Percentiles rank a stretch among this genome's conserved stretches.
These are phyloP conservation scores for Orbilia javanica DNA, from an alignment of 2,329 filamentous ascomycete genomes.

Conservation along the genomic window DNA sequence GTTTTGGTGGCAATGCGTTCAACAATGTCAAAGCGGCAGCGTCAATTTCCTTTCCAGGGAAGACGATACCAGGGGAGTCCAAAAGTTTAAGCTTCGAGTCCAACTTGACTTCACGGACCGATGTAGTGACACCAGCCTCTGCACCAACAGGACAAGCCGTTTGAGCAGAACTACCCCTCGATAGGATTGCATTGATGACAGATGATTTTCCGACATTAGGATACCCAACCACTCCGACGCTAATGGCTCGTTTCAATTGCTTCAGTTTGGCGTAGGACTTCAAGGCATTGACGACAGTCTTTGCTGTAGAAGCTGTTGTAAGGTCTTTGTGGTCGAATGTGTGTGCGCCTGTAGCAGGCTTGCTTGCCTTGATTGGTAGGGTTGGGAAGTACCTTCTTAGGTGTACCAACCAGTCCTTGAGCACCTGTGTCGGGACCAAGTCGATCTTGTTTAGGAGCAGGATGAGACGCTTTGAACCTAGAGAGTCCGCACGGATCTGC, in stretches of 20 bases:
- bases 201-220: constrained; percentile 97
- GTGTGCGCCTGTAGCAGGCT: constrained; percentile 84
- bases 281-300: constrained; percentile 86
- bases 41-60: constrained; percentile 75
- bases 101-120: constrained; percentile 88
- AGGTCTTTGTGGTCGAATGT: constrained; percentile 93
- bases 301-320: constrained; percentile 85
- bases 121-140: constrained; percentile 91
- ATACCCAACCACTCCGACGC: constrained; percentile 93
- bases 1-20: constrained; percentile 91
- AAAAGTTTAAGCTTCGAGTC: constrained; percentile 94
- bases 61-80: constrained; percentile 94
- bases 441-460: constrained; percentile 97
- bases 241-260: constrained; percentile 88
- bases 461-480: constrained; percentile 86
- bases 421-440: constrained; percentile 82
- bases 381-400: constrained; percentile 92
- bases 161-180: constrained; percentile 76
- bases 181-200: constrained; percentile 91
- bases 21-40: constrained; percentile 85
- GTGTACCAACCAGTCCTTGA: constrained; percentile 86
- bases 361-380: constrained; percentile 86
- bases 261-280: constrained; percentile 87
- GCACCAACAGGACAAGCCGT: constrained; percentile 87
- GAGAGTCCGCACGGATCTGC: constrained; percentile 87